phyloP scores from a whole-genome alignment of 208 protist species.

The Herpetomonas muscarum region DNA sequence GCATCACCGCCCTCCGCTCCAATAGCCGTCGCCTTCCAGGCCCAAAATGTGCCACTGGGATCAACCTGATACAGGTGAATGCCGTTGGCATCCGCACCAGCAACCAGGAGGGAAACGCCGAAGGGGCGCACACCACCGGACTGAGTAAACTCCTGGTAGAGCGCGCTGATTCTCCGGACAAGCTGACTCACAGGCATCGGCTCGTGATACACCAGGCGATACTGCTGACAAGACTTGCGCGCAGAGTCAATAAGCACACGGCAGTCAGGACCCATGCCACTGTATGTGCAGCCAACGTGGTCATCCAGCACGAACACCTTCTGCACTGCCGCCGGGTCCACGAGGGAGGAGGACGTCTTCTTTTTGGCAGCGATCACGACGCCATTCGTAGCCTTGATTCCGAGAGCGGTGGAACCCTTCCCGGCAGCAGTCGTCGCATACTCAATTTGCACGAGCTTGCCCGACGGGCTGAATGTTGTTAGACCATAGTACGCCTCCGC shows the following conservation, averaged over 20 bases:
- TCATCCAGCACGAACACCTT: conserved; percentile 95
- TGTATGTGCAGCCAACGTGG: conserved; percentile 97
- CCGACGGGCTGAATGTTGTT: conserved; percentile 99
- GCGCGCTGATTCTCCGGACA: conserved; percentile 94
- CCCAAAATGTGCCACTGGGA: conserved; percentile 98
- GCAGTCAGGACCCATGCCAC: conserved; percentile 98
- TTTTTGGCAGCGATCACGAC: conserved; percentile 99
- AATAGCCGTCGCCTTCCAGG: conserved; percentile 99
- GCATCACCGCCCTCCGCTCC: conserved; percentile 97
- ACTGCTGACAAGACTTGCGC: conserved; percentile 95
- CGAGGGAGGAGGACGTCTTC: conserved; percentile 94
- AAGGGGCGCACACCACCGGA: conserved; percentile 99
- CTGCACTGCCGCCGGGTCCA: conserved; percentile 93
- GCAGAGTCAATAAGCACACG: conserved; percentile 96
- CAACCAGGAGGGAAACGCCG: conserved; percentile 99
- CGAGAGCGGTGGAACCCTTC: conserved; percentile 91
- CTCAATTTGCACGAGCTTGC: conserved; percentile 99
- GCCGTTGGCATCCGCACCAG: conserved; percentile 94
- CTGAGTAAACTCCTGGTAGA: conserved; percentile 99
- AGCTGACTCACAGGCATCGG: conserved; percentile 95
- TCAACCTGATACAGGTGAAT: conserved; percentile 99
- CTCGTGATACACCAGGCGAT: conserved; percentile 93
- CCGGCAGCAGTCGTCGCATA: conserved; percentile 98
- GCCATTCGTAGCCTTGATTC: conserved; percentile 95
- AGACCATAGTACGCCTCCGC: conserved; percentile 97